Evolutionary conservation across 805 yeast species (phyloP), one percentile per base, ranked within the genome.

Genomic region (Cephaloascus albidus): DNA sequence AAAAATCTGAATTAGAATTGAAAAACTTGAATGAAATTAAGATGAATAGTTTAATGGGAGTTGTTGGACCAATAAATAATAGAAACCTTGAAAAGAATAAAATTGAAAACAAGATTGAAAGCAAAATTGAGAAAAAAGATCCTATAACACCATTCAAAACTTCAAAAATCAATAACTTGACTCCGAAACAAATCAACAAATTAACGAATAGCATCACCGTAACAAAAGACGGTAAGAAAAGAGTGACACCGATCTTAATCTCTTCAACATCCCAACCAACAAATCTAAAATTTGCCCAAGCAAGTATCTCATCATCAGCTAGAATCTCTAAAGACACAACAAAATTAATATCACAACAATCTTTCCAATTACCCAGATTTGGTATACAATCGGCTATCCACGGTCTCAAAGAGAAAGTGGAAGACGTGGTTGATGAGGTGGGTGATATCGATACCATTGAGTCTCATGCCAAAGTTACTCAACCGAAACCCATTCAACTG

Each of bases 161-260:
- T 6, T 8, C 16, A 8, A 31, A 31, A 15, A 31, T 31, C 16
- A n/a, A 31, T 15, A 31, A 31, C 16, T 33, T 33, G 36, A 43
- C 49, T 17, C 36, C 47, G 16, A 41, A 45, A 34, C 39, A 41
- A 45, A 20, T 35, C 6, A 38, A 46, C 20, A 47, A 52, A 39
- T 30, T 46, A 20, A 40, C 46, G 17, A 58, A 55, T 72, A 78
- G 59, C 60, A 71, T 80, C 1, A 72, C 84, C 2, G 70, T 84
- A 4, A 76, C 89, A 1, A 83, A 85, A 48, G 80, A 81, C 31
- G 93, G 93, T 3, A 78, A 76, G 50, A 84, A 83, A 48, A 60
- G 93, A 47, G 87, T 85, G 2, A 74, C 85, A 1, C 94, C 93
- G 4, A 65, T 78, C 18, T 56, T 83, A 12, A 69, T 83, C 3